Percentiles rank a stretch among this genome's conserved stretches.
Conservation (phyloP, 73 alveolate species). For the Loxodes magnus region DNA sequence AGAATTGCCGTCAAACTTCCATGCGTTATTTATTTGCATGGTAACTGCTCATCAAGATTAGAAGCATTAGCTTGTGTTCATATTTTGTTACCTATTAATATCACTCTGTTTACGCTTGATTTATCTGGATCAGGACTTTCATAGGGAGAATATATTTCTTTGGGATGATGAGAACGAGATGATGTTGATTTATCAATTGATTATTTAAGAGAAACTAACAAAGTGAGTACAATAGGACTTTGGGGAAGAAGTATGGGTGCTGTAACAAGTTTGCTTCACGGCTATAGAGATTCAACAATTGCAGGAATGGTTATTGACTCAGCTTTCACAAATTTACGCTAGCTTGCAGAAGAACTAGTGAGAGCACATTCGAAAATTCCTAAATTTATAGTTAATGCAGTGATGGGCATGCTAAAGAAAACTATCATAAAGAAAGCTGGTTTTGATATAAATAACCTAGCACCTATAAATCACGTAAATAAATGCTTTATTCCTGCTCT, state of each 20-base stretch:
- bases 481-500: conserved; percentile 78
- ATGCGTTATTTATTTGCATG: conserved; percentile 70
- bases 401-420: conserved; percentile 59
- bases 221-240: conserved; percentile 65
- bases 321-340: conserved; percentile 61
- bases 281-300: conserved; percentile 38
- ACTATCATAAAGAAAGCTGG: conserved; percentile 67
- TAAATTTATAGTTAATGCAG: conserved; percentile 38
- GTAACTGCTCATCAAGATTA: conserved; percentile 52
- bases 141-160: conserved; percentile 48
- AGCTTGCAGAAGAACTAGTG: conserved; percentile 34
- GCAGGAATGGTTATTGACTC: conserved; percentile 69
- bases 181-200: conserved; percentile 49
- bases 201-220: conserved; percentile 22
- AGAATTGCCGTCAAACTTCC: conserved; percentile 34
- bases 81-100: conserved; percentile 47
- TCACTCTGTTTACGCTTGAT: conserved; percentile 60
- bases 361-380: conserved; percentile 33
- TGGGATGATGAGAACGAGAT: conserved; percentile 38
- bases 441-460: conserved; percentile 71
- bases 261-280: conserved; percentile 72
- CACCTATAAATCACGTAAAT: conserved; percentile 61
- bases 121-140: conserved; percentile 52
- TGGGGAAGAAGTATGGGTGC: conserved; percentile 97
- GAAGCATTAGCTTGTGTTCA: conserved; percentile 47